Percentiles rank a stretch among this genome's conserved stretches.
Conservation (phyloP, 2,329 filamentous ascomycete species). For the Calonectria pteridis region DNA sequence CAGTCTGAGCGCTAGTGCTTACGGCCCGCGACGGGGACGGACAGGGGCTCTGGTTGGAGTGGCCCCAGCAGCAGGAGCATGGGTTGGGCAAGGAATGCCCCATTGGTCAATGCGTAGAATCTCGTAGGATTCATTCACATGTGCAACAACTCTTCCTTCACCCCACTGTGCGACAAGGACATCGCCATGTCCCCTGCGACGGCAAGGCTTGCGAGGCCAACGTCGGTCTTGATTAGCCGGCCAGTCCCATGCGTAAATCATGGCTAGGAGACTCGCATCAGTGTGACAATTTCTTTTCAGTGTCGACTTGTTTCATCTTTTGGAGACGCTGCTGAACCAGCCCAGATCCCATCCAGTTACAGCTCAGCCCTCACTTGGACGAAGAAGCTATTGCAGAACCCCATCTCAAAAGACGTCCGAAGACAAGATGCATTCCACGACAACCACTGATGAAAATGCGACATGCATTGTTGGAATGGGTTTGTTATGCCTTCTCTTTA, state of each 20-base stretch:
- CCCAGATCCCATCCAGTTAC: background rate
- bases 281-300: background rate
- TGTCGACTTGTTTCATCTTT: background rate
- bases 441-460: background rate
- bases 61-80: background rate
- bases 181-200: background rate
- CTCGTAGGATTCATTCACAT: background rate
- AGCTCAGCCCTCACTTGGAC: background rate
- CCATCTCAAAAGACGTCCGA: background rate
- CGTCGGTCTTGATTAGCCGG: background rate
- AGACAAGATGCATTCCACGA: background rate
- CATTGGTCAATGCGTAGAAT: background rate
- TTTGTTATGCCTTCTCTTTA: background rate
- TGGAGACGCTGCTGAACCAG: background rate
- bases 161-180: background rate
- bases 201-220: background rate
- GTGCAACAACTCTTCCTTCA: background rate
- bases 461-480: slow-evolving; percentile 12
- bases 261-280: background rate
- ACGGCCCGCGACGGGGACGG: background rate
- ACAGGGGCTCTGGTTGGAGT: background rate
- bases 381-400: background rate
- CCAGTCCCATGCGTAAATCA: background rate
- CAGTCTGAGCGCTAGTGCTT: background rate
- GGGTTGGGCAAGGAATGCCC: background rate